These are phyloP conservation scores for Rasamsonia emersonii DNA, from an alignment of 2,329 filamentous ascomycete species.

Conservation along the genomic window DNA sequence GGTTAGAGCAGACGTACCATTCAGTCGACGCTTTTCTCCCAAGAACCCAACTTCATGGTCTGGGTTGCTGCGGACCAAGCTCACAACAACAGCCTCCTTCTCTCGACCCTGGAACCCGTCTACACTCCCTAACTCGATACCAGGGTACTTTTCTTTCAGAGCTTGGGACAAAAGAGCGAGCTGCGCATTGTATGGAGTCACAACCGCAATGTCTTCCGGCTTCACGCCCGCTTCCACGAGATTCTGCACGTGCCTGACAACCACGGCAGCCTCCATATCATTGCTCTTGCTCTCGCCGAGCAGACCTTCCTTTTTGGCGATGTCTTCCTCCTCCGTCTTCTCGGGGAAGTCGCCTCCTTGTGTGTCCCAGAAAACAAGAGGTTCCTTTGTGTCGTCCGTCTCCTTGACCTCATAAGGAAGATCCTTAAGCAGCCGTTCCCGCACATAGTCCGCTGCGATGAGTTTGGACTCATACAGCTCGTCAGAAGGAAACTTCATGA, in stretches of 20 bases:
- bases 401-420: constrained; percentile 68
- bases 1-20: constrained; percentile 64
- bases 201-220: constrained; percentile 78
- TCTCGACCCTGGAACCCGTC: constrained; percentile 96
- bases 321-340: constrained; percentile 64
- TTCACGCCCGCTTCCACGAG: constrained; percentile 73
- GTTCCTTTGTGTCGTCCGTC: constrained; percentile 78
- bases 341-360: constrained; percentile 90
- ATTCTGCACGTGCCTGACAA: constrained; percentile 64
- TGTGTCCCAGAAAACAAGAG: constrained; percentile 89
- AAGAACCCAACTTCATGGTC: constrained; percentile 87
- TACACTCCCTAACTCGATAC: constrained; percentile 89
- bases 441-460: constrained; percentile 71
- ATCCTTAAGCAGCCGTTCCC: constrained; percentile 63
- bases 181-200: constrained; percentile 96
- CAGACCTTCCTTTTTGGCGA: constrained; percentile 42
- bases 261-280: constrained; percentile 76
- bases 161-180: constrained; percentile 65
- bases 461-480: constrained; percentile 79
- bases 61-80: constrained; percentile 83
- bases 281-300: constrained; percentile 81
- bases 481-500: constrained; percentile 89
- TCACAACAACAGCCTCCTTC: constrained; percentile 91
- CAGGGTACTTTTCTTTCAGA: constrained; percentile 72
- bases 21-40: constrained; percentile 81